phyloP scores from a whole-genome alignment of 495 filamentous ascomycete genomes.

The Talaromyces liani region DNA sequence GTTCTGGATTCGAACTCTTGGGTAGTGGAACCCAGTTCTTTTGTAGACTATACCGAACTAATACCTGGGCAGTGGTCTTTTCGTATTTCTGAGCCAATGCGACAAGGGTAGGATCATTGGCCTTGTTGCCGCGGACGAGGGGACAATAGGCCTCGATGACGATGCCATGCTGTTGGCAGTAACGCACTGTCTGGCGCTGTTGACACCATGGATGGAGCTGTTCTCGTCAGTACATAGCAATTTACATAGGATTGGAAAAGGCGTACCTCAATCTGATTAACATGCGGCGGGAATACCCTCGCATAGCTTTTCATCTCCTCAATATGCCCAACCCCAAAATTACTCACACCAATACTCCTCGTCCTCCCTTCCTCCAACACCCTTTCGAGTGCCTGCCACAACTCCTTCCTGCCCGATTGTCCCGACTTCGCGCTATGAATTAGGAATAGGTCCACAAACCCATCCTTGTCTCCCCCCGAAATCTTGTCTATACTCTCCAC shows the following conservation, averaged over 20 bases:
- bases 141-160: slow-evolving; percentile 61
- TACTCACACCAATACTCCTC: slow-evolving; percentile 63
- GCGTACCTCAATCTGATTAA: slow-evolving; percentile 62
- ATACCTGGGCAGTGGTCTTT: slow-evolving; percentile 42
- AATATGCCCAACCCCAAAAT: slow-evolving; percentile 56
- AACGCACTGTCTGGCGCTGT: slow-evolving; percentile 51
- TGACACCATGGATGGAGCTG: slow-evolving; percentile 64
- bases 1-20: slow-evolving; percentile 57
- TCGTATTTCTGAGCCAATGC: slow-evolving; percentile 45
- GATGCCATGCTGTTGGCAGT: slow-evolving; percentile 55
- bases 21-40: slow-evolving; percentile 68
- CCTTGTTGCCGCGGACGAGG: slow-evolving; percentile 54
- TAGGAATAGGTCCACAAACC: slow-evolving; percentile 64
- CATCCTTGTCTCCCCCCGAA: slow-evolving; percentile 36
- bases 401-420: slow-evolving; percentile 41
- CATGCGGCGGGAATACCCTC: slow-evolving; percentile 55
- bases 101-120: slow-evolving; percentile 46
- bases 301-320: slow-evolving; percentile 57
- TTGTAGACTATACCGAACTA: slow-evolving; percentile 54
- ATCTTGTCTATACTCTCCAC: slow-evolving; percentile 57
- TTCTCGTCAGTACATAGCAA: neutral
- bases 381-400: slow-evolving; percentile 62
- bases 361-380: slow-evolving; percentile 49
- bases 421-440: slow-evolving; percentile 58
- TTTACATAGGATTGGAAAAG: no score